Percentiles rank a stretch among this genome's conserved stretches.
These are phyloP conservation scores for Lactarius hengduanensis DNA, from an alignment of 768 basidiomycete genomes.

Conservation along the genomic window DNA sequence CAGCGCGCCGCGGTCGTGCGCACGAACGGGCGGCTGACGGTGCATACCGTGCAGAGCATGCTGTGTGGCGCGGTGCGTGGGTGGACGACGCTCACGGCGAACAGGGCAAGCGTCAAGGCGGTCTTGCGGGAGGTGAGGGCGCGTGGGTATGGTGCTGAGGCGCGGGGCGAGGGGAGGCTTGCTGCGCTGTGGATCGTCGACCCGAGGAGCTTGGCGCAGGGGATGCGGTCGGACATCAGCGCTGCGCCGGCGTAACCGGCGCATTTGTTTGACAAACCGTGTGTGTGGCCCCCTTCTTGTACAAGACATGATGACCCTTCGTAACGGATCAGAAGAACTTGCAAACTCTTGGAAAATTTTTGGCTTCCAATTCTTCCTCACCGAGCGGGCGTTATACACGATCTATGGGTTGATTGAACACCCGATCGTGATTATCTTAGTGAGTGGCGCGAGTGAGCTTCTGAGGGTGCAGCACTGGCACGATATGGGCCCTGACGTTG, in stretches of 20 bases:
- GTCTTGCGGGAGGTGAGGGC: conserved; percentile 66
- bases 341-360: background rate
- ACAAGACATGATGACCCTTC: too few relatives aligned
- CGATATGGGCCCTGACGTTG: background rate
- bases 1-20: conserved; percentile 54
- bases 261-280: background rate
- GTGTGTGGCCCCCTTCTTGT: background rate
- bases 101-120: conserved; percentile 72
- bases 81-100: conserved; percentile 89
- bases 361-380: background rate
- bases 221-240: conserved; percentile 40
- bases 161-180: conserved; percentile 26
- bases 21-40: conserved; percentile 60
- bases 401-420: background rate
- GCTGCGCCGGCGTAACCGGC: conserved; percentile 9
- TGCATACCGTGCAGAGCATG: conserved; percentile 76
- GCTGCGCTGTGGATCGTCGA: conserved; percentile 70
- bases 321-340: background rate
- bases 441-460: background rate
- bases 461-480: background rate
- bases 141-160: conserved; percentile 31
- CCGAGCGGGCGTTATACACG: background rate
- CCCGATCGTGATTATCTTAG: background rate
- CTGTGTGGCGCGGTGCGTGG: conserved; percentile 63
- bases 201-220: conserved; percentile 76